Evolutionary conservation across 1,139 yeast species (phyloP).

Genomic region (Nakaseomyces glabratus): DNA sequence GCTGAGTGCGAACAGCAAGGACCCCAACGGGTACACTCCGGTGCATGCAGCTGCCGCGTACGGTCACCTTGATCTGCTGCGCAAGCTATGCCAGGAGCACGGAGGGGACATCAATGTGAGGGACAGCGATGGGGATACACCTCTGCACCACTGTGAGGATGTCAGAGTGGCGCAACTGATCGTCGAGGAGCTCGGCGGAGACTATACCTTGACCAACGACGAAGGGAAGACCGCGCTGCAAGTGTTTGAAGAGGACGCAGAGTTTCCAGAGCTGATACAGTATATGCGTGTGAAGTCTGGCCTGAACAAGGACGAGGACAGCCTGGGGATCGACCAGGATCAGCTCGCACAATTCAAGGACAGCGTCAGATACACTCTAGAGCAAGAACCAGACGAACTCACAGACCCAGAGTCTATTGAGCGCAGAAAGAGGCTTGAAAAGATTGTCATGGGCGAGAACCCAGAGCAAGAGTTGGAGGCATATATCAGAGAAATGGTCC

Average conservation of each 20-base stretch:
- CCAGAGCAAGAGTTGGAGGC: constrained; percentile 70
- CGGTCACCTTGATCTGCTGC: constrained; percentile 64
- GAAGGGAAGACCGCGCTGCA: constrained; percentile 67
- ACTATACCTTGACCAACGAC: constrained; percentile 50
- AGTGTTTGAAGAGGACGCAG: constrained; percentile 74
- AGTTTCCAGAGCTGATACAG: constrained; percentile 65
- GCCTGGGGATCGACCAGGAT: constrained; percentile 40
- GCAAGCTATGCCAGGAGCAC: constrained; percentile 41
- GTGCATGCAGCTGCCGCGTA: constrained; percentile 95
- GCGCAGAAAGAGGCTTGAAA: constrained; percentile 56
- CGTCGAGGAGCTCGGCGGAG: constrained; percentile 60
- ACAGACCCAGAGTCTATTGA: constrained; percentile 41
- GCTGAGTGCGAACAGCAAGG: constrained; percentile 61
- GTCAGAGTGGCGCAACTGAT: constrained; percentile 52
- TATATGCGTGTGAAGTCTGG: constrained; percentile 48
- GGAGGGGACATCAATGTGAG: constrained; percentile 77
- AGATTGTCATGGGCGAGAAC: constrained; percentile 64
- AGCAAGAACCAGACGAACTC: constrained; percentile 36
- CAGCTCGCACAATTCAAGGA: constrained; percentile 34
- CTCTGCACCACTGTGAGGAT: constrained; percentile 84
- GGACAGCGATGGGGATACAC: constrained; percentile 91
- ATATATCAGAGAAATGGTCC: constrained; percentile 56
- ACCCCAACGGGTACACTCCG: constrained; percentile 91
- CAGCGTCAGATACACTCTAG: constrained; percentile 49
- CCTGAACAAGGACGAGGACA: constrained; percentile 42